Evolutionary conservation across 2,329 filamentous ascomycete species (phyloP).

Genomic region (Zymoseptoria crescenta): DNA sequence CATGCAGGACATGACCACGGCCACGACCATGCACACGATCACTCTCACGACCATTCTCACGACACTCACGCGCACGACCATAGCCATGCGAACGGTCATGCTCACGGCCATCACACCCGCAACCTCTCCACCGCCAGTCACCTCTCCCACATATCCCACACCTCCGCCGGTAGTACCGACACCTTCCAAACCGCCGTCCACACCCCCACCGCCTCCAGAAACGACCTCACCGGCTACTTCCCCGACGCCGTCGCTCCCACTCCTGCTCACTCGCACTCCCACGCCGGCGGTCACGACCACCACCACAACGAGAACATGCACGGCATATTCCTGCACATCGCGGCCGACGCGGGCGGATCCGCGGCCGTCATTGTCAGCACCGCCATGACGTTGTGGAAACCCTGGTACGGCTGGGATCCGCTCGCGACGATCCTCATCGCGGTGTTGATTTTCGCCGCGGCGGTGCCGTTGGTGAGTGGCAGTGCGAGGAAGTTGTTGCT

Average conservation of each 20-base stretch:
- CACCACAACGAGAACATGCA: slow-evolving; percentile 94
- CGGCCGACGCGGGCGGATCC: slow-evolving; percentile 90
- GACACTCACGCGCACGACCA: slow-evolving; percentile 22
- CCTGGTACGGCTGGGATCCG: slow-evolving; percentile 92
- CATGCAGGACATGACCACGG: slow-evolving; percentile 9
- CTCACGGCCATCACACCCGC: slow-evolving; percentile 30
- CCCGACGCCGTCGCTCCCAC: background rate
- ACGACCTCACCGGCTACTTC: slow-evolving; percentile 11
- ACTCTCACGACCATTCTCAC: slow-evolving; percentile 27
- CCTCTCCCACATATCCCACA: slow-evolving; percentile 31
- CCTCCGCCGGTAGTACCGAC: background rate
- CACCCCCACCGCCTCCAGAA: slow-evolving; percentile 10
- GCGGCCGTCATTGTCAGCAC: slow-evolving; percentile 92
- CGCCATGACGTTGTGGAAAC: slow-evolving; percentile 73
- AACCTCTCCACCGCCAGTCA: slow-evolving; percentile 17
- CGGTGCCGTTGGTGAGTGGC: slow-evolving; percentile 76
- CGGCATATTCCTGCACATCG: slow-evolving; percentile 90
- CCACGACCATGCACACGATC: slow-evolving; percentile 34
- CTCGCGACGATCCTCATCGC: slow-evolving; percentile 91
- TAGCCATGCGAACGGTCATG: slow-evolving; percentile 17
- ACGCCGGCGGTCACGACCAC: slow-evolving; percentile 12
- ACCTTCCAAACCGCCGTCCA: slow-evolving; percentile 39
- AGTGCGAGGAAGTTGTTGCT: slow-evolving; percentile 77
- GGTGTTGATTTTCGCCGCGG: slow-evolving; percentile 84
- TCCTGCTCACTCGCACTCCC: slow-evolving; percentile 2